Base-by-base conservation (phyloP, 2,329 filamentous ascomycete genomes). In the Hypoxylon sp. region DNA sequence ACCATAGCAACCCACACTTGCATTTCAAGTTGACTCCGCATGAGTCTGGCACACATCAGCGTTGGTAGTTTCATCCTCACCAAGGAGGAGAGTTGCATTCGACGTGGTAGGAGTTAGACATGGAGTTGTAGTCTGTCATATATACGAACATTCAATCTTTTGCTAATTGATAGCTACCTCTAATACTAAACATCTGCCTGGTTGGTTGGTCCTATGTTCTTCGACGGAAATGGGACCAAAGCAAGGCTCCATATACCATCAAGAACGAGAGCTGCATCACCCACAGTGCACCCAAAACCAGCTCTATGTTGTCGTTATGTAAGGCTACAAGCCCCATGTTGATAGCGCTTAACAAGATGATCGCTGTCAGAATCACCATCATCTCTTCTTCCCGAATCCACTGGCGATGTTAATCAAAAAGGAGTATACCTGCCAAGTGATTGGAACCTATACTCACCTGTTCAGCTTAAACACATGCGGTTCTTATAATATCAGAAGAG, bases 11-110 rank as follows among this genome's bases (percentile, higher is more conserved):
- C 19, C 17, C 17, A 25, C 28, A 57, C 19, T 30, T 36, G 21
- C 30, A 36, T 38, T 58, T 14, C 21, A 58, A 19, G 43, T 58
- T 58, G 10, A 38, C 55, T 45, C 55, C 30, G 6, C 11, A 43
- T 23, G 53, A 56, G n/a, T 56, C 38, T 34, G 9, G 23, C 38
- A 56, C 38, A 21, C 14, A 43, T 43, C 7, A 43, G n/a, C 38
- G 38, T 43, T 21, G 2, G 5, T 43, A 17, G 38, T 43, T 43
- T 43, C 4, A 43, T 10, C 9, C 38, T 4, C 38, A 21, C 17
- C 3, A 7, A 9, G 14, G n/a, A 21, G 38, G 17, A 43, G 38
- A 43, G 17, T 21, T 43, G 17, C 38, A 21, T 43, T 43, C 17
- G 38, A 43, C 3, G 38, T 21, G 2, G 38, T 41, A 41, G 38